Evolutionary conservation across 106 monocot genomes (phyloP).

Genomic region (Dendrobium catenatum): DNA sequence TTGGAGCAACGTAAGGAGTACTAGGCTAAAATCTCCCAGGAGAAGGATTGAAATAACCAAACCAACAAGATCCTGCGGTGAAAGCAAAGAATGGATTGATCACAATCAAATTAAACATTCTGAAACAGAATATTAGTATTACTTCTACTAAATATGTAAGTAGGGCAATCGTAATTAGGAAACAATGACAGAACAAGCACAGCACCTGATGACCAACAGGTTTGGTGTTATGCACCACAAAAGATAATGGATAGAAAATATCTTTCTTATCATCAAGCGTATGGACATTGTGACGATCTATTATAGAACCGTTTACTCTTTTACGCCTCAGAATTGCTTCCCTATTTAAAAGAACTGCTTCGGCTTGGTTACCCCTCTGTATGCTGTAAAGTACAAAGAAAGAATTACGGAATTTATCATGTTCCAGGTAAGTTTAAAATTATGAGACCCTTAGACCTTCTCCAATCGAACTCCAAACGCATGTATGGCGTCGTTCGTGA

Average conservation of each 20-base stretch:
- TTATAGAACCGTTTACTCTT: slow-evolving; percentile 58
- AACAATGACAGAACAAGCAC: not conserved
- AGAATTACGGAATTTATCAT: not conserved
- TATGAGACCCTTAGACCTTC: not conserved
- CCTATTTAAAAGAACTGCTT: slow-evolving; percentile 25
- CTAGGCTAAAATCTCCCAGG: slow-evolving; percentile 90
- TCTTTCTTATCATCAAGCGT: slow-evolving; percentile 64
- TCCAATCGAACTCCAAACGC: too few species aligned
- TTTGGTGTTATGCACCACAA: slow-evolving; percentile 73
- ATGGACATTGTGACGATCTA: slow-evolving; percentile 44
- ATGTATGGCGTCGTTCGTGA: too few species aligned
- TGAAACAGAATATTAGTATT: not conserved
- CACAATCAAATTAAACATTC: not conserved
- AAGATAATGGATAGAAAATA: slow-evolving; percentile 77
- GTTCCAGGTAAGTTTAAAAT: not conserved
- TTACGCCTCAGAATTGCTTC: slow-evolving; percentile 34
- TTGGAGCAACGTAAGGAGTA: slow-evolving; percentile 93
- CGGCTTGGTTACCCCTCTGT: slow-evolving; percentile 24
- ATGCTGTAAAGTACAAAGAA: slow-evolving; percentile 26
- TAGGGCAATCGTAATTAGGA: not conserved
- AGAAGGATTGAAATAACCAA: slow-evolving; percentile 87
- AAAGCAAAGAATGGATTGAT: not conserved
- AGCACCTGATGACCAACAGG: slow-evolving; percentile 91
- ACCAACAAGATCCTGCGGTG: slow-evolving; percentile 88
- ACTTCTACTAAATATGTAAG: not conserved